Conservation (phyloP, 2,329 filamentous ascomycete species). For the Xylaria sp. region DNA sequence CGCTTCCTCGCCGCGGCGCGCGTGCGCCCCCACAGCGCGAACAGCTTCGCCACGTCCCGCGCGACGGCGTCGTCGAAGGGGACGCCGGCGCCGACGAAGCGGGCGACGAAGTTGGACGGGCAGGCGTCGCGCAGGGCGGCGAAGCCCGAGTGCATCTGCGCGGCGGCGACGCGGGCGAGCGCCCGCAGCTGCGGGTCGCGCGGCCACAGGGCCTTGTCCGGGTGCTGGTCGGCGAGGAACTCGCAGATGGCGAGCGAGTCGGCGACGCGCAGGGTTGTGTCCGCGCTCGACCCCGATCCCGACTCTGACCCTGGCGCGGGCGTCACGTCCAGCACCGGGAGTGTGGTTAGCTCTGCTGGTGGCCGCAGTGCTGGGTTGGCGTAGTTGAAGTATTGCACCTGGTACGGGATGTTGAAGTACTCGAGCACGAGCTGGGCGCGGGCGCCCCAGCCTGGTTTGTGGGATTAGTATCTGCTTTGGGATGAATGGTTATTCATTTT, state of each 20-base stretch:
- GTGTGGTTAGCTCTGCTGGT: constrained; percentile 46
- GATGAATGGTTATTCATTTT: neutral
- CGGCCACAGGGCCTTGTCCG: constrained; percentile 49
- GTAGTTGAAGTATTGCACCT: constrained; percentile 47
- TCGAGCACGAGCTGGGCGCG: constrained; percentile 46
- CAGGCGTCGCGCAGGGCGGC: constrained; percentile 48
- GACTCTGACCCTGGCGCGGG: constrained; percentile 30
- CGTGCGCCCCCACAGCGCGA: constrained; percentile 34
- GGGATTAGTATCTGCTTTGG: constrained; percentile 12
- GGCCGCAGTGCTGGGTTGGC: constrained; percentile 32
- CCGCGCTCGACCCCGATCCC: constrained; percentile 40
- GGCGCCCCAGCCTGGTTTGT: constrained; percentile 32
- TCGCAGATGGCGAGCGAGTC: constrained; percentile 57
- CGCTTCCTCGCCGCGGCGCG: constrained; percentile 29
- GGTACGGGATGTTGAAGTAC: constrained; percentile 50
- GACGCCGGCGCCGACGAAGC: constrained; percentile 34
- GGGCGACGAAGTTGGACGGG: constrained; percentile 47
- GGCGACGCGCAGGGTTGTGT: constrained; percentile 45
- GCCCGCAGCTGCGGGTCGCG: constrained; percentile 46
- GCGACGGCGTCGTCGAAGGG: constrained; percentile 28
- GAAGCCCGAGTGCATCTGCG: constrained; percentile 56
- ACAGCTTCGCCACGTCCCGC: constrained; percentile 33
- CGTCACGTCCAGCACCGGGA: constrained; percentile 45
- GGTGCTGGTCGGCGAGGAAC: constrained; percentile 51
- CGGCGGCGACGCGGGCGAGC: constrained; percentile 50